A percentile compares a stretch with the other conserved stretches of the same genome.
Conservation (phyloP, 139 green algal genomes). For the Micromonas pusilla region DNA sequence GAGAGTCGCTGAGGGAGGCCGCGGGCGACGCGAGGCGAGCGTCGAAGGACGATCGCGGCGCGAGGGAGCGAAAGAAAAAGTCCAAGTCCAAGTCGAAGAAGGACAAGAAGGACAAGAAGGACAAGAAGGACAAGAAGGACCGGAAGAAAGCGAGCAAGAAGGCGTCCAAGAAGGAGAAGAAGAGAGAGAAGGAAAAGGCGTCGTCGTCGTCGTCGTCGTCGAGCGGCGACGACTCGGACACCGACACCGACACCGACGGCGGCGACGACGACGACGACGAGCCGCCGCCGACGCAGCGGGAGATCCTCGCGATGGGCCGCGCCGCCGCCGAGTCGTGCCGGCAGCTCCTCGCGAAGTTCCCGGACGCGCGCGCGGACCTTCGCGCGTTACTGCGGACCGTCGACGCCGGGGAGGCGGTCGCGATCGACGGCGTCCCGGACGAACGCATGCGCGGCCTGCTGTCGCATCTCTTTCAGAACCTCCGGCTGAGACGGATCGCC, state of each 20-base stretch:
- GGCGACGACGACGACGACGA: neutral
- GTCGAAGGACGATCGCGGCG: too few species aligned
- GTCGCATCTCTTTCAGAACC: neutral
- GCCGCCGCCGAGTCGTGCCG: neutral
- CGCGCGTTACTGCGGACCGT: neutral
- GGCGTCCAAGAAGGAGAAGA: neutral
- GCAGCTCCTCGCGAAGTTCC: conserved; percentile 11
- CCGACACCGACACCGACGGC: neutral
- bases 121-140: neutral
- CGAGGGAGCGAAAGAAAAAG: too few species aligned
- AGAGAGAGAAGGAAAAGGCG: neutral
- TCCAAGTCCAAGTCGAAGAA: neutral
- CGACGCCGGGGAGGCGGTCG: conserved; percentile 3
- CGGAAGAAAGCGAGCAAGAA: neutral
- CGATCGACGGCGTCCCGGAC: neutral
- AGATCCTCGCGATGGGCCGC: neutral
- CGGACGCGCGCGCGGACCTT: neutral
- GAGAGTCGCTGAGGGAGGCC: neutral
- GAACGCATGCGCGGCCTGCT: neutral
- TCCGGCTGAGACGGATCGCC: neutral
- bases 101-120: conserved; percentile 8
- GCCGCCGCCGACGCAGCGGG: neutral
- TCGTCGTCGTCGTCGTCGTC: neutral
- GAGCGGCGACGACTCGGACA: neutral
- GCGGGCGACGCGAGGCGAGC: neutral